Conservation (phyloP, 306 rosid genomes). For the Corylus americana region DNA sequence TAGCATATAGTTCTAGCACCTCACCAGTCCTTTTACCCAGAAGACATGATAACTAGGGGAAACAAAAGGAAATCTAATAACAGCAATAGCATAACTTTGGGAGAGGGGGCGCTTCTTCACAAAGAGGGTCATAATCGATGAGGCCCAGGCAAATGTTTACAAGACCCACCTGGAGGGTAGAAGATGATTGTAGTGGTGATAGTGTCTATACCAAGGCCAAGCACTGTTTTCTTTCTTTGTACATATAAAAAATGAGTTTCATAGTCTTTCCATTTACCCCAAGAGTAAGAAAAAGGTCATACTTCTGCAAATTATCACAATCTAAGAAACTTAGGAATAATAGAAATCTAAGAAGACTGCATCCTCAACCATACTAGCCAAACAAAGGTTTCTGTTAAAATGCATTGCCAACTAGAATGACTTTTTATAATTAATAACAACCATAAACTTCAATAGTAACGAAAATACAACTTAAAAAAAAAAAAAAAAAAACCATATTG, state of each 20-base stretch:
- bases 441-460: background rate
- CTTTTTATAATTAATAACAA: background rate
- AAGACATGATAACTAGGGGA: background rate
- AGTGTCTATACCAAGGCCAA: background rate
- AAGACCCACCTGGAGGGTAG: background rate
- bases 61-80: background rate
- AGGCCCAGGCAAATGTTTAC: background rate
- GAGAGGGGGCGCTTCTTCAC: background rate
- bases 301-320: background rate
- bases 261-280: background rate
- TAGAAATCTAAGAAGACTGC: background rate
- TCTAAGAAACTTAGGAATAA: background rate
- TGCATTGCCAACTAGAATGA: background rate
- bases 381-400: background rate
- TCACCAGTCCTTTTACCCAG: background rate
- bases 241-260: background rate
- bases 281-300: background rate
- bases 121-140: background rate
- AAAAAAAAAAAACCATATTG: background rate
- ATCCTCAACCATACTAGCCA: background rate
- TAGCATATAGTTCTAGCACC: background rate
- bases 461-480: background rate
- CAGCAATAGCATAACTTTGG: background rate
- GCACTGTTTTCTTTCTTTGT: too few relatives aligned
- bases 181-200: background rate